Evolutionary conservation across 192 early-diverging fungal species (phyloP).

Genomic region (Diversispora eburnea): DNA sequence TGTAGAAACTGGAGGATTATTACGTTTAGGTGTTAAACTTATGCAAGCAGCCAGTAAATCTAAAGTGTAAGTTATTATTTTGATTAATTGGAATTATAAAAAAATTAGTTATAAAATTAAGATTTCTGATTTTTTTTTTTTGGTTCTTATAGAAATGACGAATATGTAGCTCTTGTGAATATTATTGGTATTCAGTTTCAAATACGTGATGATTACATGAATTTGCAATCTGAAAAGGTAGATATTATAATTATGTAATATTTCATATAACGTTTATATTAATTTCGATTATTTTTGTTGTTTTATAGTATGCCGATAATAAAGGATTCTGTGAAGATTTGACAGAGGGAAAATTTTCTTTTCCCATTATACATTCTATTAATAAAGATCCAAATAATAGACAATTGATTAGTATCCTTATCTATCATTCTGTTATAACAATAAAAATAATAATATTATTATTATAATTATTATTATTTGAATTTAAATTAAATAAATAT

Average conservation of each 20-base stretch:
- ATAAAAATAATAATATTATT: too few species aligned
- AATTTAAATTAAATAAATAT: too few species aligned
- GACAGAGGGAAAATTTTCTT: constrained; percentile 99
- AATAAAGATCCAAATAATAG: constrained; percentile 53
- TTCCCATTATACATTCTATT: constrained; percentile 89
- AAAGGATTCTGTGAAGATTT: constrained; percentile 99
- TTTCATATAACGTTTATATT: background rate
- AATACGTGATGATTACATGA: constrained; percentile 96
- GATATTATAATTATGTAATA: background rate
- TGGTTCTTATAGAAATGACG: constrained; percentile 38
- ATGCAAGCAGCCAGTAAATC: constrained; percentile 76
- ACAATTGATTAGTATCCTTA: constrained; percentile 66
- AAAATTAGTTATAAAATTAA: background rate
- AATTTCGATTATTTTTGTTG: constrained; percentile 11
- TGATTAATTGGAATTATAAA: background rate
- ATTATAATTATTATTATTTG: too few species aligned
- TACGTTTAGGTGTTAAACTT: constrained; percentile 88
- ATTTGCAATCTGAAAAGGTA: constrained; percentile 80
- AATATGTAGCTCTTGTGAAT: constrained; percentile 79
- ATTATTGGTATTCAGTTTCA: constrained; percentile 94
- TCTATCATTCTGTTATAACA: too few species aligned
- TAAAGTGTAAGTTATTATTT: constrained; percentile 26
- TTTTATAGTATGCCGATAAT: constrained; percentile 74
- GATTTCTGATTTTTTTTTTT: background rate
- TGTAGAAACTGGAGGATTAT: constrained; percentile 92